Evolutionary conservation across 2,329 filamentous ascomycete genomes (phyloP).

Genomic region (Nannizzia gypsea): DNA sequence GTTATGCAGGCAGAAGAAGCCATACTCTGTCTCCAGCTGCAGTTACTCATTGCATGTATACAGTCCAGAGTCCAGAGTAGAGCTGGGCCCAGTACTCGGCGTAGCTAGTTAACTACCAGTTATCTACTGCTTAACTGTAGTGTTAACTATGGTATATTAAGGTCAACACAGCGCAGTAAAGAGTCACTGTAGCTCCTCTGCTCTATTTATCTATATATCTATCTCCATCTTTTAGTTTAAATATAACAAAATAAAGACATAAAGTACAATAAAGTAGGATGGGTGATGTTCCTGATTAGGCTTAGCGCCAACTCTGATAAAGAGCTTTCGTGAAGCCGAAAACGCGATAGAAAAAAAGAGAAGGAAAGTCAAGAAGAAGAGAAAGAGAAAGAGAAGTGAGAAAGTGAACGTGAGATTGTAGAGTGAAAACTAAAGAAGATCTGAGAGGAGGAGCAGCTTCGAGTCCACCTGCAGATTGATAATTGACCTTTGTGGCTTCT

Average conservation of each 20-base stretch:
- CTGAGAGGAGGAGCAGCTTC: neutral
- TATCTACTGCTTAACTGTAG: too few species aligned
- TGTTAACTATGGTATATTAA: too few species aligned
- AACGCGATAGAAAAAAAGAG: neutral
- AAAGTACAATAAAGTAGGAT: neutral
- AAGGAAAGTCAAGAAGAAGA: neutral
- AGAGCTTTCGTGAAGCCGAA: constrained; percentile 10
- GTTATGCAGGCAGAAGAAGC: neutral
- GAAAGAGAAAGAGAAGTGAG: neutral
- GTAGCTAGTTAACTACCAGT: too few species aligned
- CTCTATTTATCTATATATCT: too few species aligned
- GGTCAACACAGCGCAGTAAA: too few species aligned
- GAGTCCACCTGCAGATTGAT: neutral
- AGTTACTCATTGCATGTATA: too few species aligned
- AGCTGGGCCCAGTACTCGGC: too few species aligned
- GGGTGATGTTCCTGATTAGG: neutral
- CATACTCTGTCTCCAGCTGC: neutral
- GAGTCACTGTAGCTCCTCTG: too few species aligned
- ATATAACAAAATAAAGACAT: neutral
- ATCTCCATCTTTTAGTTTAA: too few species aligned
- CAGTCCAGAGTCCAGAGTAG: too few species aligned
- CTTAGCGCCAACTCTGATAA: constrained; percentile 10
- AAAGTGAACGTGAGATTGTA: too few species aligned
- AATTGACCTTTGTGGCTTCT: neutral
- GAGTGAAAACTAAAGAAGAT: too few species aligned